These are phyloP conservation scores for Dendrocalamus sinicus DNA, from an alignment of 176 grass and related monocot species.

Conservation along the genomic window DNA sequence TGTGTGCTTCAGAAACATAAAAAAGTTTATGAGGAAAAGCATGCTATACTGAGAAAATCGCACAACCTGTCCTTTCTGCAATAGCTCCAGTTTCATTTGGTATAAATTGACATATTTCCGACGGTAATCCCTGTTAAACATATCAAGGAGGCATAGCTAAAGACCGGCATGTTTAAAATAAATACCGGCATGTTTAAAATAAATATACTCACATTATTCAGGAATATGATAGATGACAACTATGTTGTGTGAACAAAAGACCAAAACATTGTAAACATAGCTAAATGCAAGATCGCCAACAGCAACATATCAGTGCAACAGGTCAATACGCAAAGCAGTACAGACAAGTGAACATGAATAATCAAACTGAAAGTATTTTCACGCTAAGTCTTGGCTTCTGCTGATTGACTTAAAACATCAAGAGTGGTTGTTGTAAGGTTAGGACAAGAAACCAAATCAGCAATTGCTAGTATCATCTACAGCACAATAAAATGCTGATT, in stretches of 20 bases:
- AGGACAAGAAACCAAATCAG: conserved; percentile 30
- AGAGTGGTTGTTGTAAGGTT: conserved; percentile 1
- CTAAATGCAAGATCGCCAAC: conserved; percentile 37
- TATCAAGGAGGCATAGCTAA: conserved; percentile 42
- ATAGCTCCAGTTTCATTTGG: conserved; percentile 77
- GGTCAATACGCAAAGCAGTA: conserved; percentile 28
- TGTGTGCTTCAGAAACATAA: conserved; percentile 35
- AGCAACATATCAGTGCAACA: conserved; percentile 36
- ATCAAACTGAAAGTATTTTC: conserved; percentile 8
- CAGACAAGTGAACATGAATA: conserved; percentile 24
- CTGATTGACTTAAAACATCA: conserved; percentile 5
- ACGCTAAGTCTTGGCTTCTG: conserved; percentile 24
- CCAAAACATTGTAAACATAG: conserved; percentile 11
- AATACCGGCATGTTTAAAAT: neutral
- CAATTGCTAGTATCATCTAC: conserved; percentile 26
- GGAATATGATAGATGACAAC: conserved; percentile 32
- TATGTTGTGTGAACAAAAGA: conserved; percentile 21
- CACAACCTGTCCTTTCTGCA: conserved; percentile 85
- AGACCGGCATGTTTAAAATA: conserved; percentile 6
- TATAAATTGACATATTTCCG: conserved; percentile 82
- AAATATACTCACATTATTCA: conserved; percentile 17
- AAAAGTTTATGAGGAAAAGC: conserved; percentile 21
- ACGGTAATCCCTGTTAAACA: conserved; percentile 57
- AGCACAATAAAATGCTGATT: conserved; percentile 23
- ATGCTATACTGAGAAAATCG: neutral